Conservation (phyloP, 345 rosid species). For the Gossypium mustelinum region DNA sequence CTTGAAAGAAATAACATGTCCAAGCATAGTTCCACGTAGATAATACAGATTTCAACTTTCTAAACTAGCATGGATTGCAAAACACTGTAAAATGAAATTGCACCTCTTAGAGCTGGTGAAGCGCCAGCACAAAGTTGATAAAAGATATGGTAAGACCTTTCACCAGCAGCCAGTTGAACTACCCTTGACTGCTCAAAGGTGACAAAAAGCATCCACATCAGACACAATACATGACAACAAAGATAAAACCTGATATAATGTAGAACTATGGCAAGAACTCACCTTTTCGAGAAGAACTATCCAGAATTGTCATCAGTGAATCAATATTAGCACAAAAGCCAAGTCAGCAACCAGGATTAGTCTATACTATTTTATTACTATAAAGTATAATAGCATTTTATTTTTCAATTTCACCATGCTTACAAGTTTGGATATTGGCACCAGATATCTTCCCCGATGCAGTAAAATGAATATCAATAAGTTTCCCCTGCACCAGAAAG, state of each 20-base stretch:
- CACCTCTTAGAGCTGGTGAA: slow-evolving; percentile 82
- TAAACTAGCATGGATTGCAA: slow-evolving; percentile 9
- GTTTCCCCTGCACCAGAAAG: slow-evolving; percentile 63
- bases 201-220: slow-evolving; percentile 26
- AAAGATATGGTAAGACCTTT: slow-evolving; percentile 89
- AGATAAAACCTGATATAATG: slow-evolving; percentile 20
- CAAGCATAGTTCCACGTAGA: not conserved
- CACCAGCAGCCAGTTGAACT: slow-evolving; percentile 77
- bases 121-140: slow-evolving; percentile 97
- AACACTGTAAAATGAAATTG: slow-evolving; percentile 3
- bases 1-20: not conserved
- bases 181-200: slow-evolving; percentile 82
- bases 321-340: slow-evolving; percentile 17
- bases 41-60: slow-evolving; percentile 1
- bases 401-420: slow-evolving; percentile 27
- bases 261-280: slow-evolving; percentile 21
- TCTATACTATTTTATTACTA: not conserved
- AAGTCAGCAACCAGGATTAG: slow-evolving; percentile 27
- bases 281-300: slow-evolving; percentile 97
- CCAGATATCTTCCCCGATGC: slow-evolving; percentile 73
- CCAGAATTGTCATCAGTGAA: slow-evolving; percentile 21
- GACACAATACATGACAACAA: slow-evolving; percentile 19
- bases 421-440: slow-evolving; percentile 85
- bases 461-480: slow-evolving; percentile 84
- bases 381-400: slow-evolving; percentile 17